Percentiles rank a stretch among this genome's conserved stretches.
Evolutionary conservation across 208 protist genomes (phyloP).

Genomic region (Trypanosoma cruzi): DNA sequence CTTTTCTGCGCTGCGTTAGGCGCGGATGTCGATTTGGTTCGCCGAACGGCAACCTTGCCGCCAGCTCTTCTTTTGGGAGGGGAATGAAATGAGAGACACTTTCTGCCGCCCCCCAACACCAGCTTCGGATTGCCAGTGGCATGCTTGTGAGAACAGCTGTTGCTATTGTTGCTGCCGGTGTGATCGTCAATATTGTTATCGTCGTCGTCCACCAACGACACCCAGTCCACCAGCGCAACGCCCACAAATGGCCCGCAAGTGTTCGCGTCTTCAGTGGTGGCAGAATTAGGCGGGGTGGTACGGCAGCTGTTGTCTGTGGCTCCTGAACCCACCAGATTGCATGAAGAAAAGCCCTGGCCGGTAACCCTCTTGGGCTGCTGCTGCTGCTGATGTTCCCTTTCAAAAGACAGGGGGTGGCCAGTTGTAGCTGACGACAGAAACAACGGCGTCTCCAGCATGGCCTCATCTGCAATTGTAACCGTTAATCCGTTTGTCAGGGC

Average conservation of each 20-base stretch:
- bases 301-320: not conserved
- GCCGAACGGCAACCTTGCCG: not conserved
- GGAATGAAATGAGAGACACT: constrained; percentile 1
- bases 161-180: not conserved
- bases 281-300: not conserved
- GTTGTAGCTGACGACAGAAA: constrained; percentile 16
- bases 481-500: not conserved
- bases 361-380: too few species aligned
- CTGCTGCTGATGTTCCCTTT: not conserved
- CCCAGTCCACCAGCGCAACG: constrained; percentile 10
- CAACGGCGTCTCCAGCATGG: constrained; percentile 23
- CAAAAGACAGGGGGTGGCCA: not conserved
- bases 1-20: not conserved
- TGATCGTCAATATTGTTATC: not conserved
- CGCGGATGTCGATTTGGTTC: constrained; percentile 11
- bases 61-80: not conserved
- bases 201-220: not conserved
- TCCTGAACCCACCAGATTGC: too few species aligned
- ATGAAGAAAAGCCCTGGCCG: too few species aligned
- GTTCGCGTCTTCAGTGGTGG: not conserved
- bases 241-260: constrained; percentile 15
- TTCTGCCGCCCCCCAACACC: constrained; percentile 23
- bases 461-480: constrained; percentile 22
- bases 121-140: constrained; percentile 5
- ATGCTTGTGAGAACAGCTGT: not conserved